Evolutionary conservation across 371 early-diverging fungal species (phyloP), one percentile per base, ranked within the genome.

Genomic region (Lichtheimia hyalospora): DNA sequence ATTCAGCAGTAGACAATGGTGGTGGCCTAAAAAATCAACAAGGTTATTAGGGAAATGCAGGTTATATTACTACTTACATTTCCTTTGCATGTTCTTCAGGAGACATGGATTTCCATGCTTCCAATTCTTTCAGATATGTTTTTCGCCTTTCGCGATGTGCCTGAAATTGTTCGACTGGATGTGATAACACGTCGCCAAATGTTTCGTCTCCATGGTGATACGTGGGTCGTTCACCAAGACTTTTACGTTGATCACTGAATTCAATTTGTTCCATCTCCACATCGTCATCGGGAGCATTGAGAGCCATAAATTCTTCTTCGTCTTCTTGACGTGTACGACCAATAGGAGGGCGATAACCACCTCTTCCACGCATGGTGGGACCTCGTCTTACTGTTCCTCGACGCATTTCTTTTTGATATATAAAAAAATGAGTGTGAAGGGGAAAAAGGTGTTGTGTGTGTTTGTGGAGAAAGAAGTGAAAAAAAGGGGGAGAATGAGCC

Each of bases 191-290:
- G 52, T 79, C 77, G 23, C 77, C 79, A 66, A 74, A 74, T 13
- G 80, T 79, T 24, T 79, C 77, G 8, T 74, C 69, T 16, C 74
- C 74, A 46, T 79, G 79, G 16, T 73, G 68, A 57, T 75, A 79
- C 0, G 46, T 12, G 8, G 68, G 68, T 7, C 39, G 60, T 4
- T 48, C 69, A 18, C 40, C 48, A 2, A 15, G n/a, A 21, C 53
- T 55, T 28, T 53, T 50, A 16, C 43, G 49, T 0, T 62, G 41
- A 28, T 58, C 55, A 18, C 57, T 49, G 18, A 62, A 50, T 18
- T 62, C 63, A 18, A 60, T 55, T 21, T 62, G 59, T 25, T 62
- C 52, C 63, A 62, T 62, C 49, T 67, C 63, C 12, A 62, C 59
- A 44, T 69, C 69, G 18, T 61, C 46, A 24, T 53, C 53, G 46